Evolutionary conservation across 2,329 filamentous ascomycete genomes (phyloP), one percentile per base, ranked within the genome.

Genomic region (Microsporum canis): DNA sequence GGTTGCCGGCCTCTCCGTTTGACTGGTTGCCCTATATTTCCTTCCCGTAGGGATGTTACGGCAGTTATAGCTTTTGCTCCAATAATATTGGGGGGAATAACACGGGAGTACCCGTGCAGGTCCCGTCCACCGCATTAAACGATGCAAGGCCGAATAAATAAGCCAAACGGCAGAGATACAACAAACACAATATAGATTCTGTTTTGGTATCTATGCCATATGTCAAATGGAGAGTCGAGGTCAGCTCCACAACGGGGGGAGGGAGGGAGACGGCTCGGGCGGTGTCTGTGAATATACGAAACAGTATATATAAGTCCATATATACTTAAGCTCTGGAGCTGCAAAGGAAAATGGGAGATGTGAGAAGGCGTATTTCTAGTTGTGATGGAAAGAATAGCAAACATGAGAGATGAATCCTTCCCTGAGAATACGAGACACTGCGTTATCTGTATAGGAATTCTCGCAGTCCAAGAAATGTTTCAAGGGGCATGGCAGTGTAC

Each of bases 1-100:
- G 38, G 55, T 17, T n/a, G 29, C 23, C 36, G 6, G 34, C 17
- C 10, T 7, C 29, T 36, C 33, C 39, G 55, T 57, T 57, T 57
- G 36, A 57, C 55, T 43, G 39, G 55, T 14, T 36, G 55, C 55
- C 55, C 17, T 57, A 57, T 33, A 57, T 33, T 57, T 12, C 34
- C 39, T 41, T 57, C 55, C 51, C 51, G 51, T 36, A 34, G 33
- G 33, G 23, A 23, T 12, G 51, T 55, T 36, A 36, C 51, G 36
- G 51, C 31, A 55, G 51, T 14, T 34, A 55, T 34, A 36, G 51
- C 29, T 34, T 31, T n/a, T 2, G n/a, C 17, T 36, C n/a, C 6
- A 29, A 12, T 10, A n/a, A 34, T 55, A 23, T 23, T 17, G 8
- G 39, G 8, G 39, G 6, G 12, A 36, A 33, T n/a, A 55, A 17